Evolutionary conservation across 2,329 filamentous ascomycete genomes (phyloP).

Genomic region (Lachnellula subtilissima): DNA sequence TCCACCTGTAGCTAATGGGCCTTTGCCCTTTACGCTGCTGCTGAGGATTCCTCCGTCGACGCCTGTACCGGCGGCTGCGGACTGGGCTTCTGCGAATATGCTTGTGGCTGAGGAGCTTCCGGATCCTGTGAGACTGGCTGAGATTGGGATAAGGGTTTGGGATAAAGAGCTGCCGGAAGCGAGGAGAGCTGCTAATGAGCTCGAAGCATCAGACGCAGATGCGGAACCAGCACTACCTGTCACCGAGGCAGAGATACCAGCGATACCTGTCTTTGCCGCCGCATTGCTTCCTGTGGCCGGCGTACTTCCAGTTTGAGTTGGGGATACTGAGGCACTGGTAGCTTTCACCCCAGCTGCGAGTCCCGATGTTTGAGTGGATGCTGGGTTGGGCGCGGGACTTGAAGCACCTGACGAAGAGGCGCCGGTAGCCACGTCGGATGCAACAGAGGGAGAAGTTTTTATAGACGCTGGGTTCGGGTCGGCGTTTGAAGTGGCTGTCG

Average conservation of each 20-base stretch:
- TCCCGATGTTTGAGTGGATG: no score
- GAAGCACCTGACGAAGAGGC: neutral
- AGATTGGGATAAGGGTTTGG: neutral
- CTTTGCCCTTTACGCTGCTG: neutral
- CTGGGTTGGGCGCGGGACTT: neutral
- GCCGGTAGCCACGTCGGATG: neutral
- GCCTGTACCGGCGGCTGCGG: slow-evolving; percentile 1
- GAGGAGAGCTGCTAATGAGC: neutral
- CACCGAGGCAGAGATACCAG: neutral
- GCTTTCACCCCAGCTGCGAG: no score
- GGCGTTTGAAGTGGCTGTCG: neutral
- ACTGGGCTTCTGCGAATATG: neutral
- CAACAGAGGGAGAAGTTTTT: neutral
- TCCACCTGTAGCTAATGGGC: neutral
- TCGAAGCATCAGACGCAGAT: neutral
- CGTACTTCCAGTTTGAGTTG: no score
- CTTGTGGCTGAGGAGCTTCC: neutral
- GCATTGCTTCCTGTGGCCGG: no score
- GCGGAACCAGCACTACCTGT: neutral
- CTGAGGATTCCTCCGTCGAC: neutral
- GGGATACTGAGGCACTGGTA: no score
- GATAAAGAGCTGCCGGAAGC: neutral
- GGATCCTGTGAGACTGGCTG: neutral
- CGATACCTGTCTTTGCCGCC: neutral
- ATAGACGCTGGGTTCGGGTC: neutral